phyloP scores from a whole-genome alignment of 192 early-diverging fungal genomes.

The Backusella tarrabulga region DNA sequence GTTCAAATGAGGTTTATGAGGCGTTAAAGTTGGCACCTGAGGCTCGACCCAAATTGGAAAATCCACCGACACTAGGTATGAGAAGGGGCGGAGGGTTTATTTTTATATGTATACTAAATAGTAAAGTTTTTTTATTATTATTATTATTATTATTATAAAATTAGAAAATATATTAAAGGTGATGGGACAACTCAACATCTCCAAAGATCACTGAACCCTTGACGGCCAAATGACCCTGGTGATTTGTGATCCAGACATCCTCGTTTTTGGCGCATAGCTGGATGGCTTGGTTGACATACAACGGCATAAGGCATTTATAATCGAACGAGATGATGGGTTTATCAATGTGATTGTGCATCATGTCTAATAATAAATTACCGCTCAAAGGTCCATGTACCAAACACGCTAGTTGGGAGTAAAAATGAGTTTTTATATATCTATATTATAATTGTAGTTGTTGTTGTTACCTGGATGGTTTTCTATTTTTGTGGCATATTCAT shows the following conservation, averaged over 20 bases:
- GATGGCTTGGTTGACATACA: slow-evolving; percentile 11
- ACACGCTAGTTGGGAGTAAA: neutral
- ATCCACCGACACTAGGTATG: neutral
- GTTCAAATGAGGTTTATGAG: neutral
- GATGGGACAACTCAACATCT: neutral
- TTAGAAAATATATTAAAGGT: slow-evolving; percentile 4
- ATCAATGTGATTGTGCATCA: neutral
- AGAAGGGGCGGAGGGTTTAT: neutral
- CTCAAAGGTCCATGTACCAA: slow-evolving; percentile 23
- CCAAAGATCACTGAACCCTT: neutral
- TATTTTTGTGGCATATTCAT: slow-evolving; percentile 10
- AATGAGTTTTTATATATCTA: neutral
- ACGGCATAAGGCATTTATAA: slow-evolving; percentile 14
- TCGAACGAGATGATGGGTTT: neutral
- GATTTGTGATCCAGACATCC: slow-evolving; percentile 15
- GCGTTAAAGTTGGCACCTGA: neutral
- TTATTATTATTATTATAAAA: no score
- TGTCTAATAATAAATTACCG: slow-evolving; percentile 8
- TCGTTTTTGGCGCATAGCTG: neutral
- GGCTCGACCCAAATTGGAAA: neutral
- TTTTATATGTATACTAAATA: no score
- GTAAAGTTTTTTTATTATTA: neutral
- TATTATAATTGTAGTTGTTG: neutral
- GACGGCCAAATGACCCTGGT: slow-evolving; percentile 9
- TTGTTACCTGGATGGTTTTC: slow-evolving; percentile 12